Percentiles rank a stretch among this genome's conserved stretches.
Evolutionary conservation across 768 basidiomycete species (phyloP).

Genomic region (Amanita rubescens): DNA sequence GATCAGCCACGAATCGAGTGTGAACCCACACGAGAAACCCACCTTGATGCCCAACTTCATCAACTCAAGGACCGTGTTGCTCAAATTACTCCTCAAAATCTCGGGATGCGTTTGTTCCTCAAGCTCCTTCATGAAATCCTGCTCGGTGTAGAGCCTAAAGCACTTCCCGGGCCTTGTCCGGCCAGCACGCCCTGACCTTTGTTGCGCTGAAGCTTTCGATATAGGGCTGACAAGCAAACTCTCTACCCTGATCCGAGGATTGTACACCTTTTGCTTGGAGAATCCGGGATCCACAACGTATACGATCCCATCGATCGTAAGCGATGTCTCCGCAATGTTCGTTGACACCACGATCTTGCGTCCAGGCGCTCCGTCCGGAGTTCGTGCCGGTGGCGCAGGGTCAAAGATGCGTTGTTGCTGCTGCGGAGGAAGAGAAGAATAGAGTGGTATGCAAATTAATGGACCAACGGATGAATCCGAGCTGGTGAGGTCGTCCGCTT

Average conservation of each 20-base stretch:
- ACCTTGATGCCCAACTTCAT: constrained; percentile 92
- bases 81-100: constrained; percentile 88
- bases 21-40: constrained; percentile 6
- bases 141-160: constrained; percentile 94
- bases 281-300: constrained; percentile 98
- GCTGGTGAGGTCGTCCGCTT: constrained; percentile 78
- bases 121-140: constrained; percentile 92
- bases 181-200: constrained; percentile 93
- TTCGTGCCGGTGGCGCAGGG: constrained; percentile 59
- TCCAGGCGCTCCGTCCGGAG: constrained; percentile 67
- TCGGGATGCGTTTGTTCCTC: constrained; percentile 98
- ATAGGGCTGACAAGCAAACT: constrained; percentile 90
- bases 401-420: constrained; percentile 98
- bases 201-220: constrained; percentile 94
- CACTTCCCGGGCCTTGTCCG: constrained; percentile 96
- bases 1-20: too few species aligned
- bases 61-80: constrained; percentile 88
- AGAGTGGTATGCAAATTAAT: constrained; percentile 83
- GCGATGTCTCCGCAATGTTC: constrained; percentile 95
- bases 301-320: constrained; percentile 99
- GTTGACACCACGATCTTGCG: constrained; percentile 94
- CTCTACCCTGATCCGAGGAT: constrained; percentile 94
- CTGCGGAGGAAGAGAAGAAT: constrained; percentile 88
- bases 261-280: constrained; percentile 98
- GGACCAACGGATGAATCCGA: constrained; percentile 78